Conservation (phyloP, 2,329 filamentous ascomycete species). For the Stagonosporopsis rhizophila region DNA sequence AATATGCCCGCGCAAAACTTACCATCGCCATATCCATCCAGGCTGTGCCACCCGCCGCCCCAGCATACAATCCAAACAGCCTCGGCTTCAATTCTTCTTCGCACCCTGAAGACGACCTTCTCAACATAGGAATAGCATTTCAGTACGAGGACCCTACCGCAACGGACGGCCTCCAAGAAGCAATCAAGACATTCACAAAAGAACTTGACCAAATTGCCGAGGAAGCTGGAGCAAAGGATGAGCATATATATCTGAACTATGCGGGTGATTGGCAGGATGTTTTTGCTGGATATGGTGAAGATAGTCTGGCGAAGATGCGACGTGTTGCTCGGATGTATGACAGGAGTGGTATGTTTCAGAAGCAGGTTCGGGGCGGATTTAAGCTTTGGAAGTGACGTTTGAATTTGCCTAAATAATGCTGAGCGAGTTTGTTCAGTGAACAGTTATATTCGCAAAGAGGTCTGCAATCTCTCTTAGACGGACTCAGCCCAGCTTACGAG, state of each 20-base stretch:
- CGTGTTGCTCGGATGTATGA: conserved; percentile 30
- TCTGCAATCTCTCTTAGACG: too few species aligned
- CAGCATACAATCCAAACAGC: conserved; percentile 6
- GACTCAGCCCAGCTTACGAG: too few species aligned
- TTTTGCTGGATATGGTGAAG: conserved; percentile 24
- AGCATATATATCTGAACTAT: conserved; percentile 43
- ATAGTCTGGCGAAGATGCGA: conserved; percentile 17
- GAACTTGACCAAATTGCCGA: conserved; percentile 27
- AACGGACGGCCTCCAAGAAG: conserved; percentile 20
- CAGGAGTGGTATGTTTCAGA: conserved; percentile 33
- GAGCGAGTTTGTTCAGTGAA: too few species aligned
- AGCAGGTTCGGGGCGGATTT: conserved; percentile 12
- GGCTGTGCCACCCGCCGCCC: conserved; percentile 9
- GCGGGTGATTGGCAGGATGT: conserved; percentile 46
- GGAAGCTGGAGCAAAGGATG: conserved; percentile 24
- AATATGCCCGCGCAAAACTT: conserved; percentile 4
- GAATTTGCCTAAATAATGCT: too few species aligned
- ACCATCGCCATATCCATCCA: conserved; percentile 11
- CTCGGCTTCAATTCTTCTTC: conserved; percentile 3
- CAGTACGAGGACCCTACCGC: conserved; percentile 26
- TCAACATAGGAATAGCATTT: conserved; percentile 24
- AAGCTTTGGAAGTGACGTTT: background rate
- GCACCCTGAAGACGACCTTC: background rate
- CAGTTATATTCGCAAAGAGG: too few species aligned
- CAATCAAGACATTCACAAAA: conserved; percentile 14